Conservation (phyloP, 2,329 filamentous ascomycete species). For the Zymoseptoria crescenta region DNA sequence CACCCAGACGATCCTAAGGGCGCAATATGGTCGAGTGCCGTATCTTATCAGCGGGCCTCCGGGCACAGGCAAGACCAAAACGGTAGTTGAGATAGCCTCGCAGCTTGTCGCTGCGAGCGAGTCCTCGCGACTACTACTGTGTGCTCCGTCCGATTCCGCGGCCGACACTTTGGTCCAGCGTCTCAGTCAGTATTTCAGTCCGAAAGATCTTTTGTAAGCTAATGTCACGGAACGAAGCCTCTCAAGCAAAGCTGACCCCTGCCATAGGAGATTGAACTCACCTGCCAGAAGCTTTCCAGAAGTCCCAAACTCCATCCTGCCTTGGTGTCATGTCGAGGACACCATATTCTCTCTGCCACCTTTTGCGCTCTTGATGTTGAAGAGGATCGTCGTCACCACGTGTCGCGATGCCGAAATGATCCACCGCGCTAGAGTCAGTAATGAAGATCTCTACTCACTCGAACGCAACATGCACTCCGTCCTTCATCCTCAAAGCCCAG, state of each 20-base stretch:
- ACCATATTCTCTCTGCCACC: slow-evolving; percentile 19
- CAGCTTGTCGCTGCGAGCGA: slow-evolving; percentile 12
- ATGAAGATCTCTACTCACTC: slow-evolving; percentile 17
- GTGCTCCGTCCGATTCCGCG: slow-evolving; percentile 23
- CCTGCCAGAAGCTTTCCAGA: slow-evolving; percentile 20
- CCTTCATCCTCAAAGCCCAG: slow-evolving; percentile 10
- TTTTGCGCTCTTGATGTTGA: slow-evolving; percentile 17
- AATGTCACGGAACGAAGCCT: background rate
- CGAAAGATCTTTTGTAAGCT: slow-evolving; percentile 12
- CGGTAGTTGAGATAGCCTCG: slow-evolving; percentile 39
- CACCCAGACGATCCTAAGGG: slow-evolving; percentile 34
- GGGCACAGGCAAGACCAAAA: slow-evolving; percentile 48
- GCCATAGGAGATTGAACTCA: slow-evolving; percentile 14
- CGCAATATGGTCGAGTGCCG: slow-evolving; percentile 39
- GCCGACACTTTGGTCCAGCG: slow-evolving; percentile 19
- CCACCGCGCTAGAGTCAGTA: slow-evolving; percentile 16
- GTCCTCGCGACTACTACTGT: slow-evolving; percentile 16
- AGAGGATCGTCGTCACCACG: slow-evolving; percentile 18
- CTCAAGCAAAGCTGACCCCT: background rate
- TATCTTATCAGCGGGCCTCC: slow-evolving; percentile 44
- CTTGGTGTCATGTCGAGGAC: slow-evolving; percentile 20
- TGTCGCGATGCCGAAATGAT: slow-evolving; percentile 20
- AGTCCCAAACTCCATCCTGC: slow-evolving; percentile 18
- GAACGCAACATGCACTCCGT: slow-evolving; percentile 10
- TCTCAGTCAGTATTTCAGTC: slow-evolving; percentile 13